Conservation (phyloP, 805 yeast species). For the Ogataea siamensis region DNA sequence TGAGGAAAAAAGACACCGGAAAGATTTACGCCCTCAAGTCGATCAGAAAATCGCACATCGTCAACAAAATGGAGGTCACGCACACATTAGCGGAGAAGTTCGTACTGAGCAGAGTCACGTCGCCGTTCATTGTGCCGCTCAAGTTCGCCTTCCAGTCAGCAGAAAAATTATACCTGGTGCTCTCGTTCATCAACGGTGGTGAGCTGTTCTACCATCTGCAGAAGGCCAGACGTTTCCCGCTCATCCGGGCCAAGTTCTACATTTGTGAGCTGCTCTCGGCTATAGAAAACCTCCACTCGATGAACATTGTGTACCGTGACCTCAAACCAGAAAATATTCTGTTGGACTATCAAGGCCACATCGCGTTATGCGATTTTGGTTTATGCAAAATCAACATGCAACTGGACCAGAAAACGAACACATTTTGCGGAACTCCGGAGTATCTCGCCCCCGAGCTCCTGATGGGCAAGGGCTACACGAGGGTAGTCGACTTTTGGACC, state of each 20-base stretch:
- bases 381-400: slow-evolving; percentile 94
- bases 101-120: slow-evolving; percentile 86
- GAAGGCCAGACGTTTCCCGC: slow-evolving; percentile 81
- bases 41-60: slow-evolving; percentile 89
- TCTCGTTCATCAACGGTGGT: slow-evolving; percentile 95
- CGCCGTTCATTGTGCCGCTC: slow-evolving; percentile 94
- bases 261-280: slow-evolving; percentile 94
- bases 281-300: slow-evolving; percentile 83
- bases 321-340: slow-evolving; percentile 94
- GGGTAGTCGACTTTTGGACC: slow-evolving; percentile 99
- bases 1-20: slow-evolving; percentile 89
- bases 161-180: slow-evolving; percentile 87
- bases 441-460: slow-evolving; percentile 93
- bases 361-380: slow-evolving; percentile 96
- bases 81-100: slow-evolving; percentile 97
- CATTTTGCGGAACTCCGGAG: slow-evolving; percentile 98
- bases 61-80: slow-evolving; percentile 89
- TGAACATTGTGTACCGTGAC: slow-evolving; percentile 93
- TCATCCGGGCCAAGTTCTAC: slow-evolving; percentile 88
- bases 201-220: slow-evolving; percentile 94
- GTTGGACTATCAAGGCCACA: slow-evolving; percentile 94
- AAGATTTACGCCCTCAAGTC: slow-evolving; percentile 95
- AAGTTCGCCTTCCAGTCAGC: slow-evolving; percentile 96
- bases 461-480: slow-evolving; percentile 89
- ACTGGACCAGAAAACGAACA: slow-evolving; percentile 77